Conservation (phyloP, 768 basidiomycete genomes). For the Pleurotus pulmonarius region DNA sequence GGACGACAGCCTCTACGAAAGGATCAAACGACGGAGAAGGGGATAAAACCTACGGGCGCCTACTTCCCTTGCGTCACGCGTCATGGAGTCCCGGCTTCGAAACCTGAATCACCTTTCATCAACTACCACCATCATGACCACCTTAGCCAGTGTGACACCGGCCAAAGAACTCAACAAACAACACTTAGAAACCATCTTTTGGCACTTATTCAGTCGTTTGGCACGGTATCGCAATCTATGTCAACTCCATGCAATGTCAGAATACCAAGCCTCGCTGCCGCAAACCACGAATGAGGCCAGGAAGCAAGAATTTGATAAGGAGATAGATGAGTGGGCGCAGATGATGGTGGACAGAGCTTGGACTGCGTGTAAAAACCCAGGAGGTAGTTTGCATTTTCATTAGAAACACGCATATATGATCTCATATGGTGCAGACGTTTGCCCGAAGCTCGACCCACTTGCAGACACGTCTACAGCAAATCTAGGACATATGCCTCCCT, state of each 20-base stretch:
- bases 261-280: constrained; percentile 22
- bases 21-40: constrained; percentile 1
- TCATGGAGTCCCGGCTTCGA: too few species aligned
- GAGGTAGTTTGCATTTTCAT: constrained; percentile 13
- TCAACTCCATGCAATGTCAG: constrained; percentile 33
- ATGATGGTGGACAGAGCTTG: constrained; percentile 38
- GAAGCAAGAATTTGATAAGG: constrained; percentile 27
- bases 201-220: constrained; percentile 39
- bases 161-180: constrained; percentile 33
- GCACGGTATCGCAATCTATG: constrained; percentile 43
- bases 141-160: constrained; percentile 23
- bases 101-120: too few species aligned
- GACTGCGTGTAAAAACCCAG: constrained; percentile 39
- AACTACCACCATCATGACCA: neutral
- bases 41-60: neutral
- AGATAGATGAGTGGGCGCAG: constrained; percentile 44
- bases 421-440: constrained; percentile 24
- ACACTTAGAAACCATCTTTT: constrained; percentile 34
- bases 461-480: constrained; percentile 43
- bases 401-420: constrained; percentile 4
- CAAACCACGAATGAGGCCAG: constrained; percentile 14
- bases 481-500: constrained; percentile 33
- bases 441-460: constrained; percentile 37
- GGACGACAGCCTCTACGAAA: neutral
- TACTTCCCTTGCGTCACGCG: constrained; percentile 1